phyloP scores from a whole-genome alignment of 2,329 filamentous ascomycete species.

The Paraphoma chrysanthemicola region DNA sequence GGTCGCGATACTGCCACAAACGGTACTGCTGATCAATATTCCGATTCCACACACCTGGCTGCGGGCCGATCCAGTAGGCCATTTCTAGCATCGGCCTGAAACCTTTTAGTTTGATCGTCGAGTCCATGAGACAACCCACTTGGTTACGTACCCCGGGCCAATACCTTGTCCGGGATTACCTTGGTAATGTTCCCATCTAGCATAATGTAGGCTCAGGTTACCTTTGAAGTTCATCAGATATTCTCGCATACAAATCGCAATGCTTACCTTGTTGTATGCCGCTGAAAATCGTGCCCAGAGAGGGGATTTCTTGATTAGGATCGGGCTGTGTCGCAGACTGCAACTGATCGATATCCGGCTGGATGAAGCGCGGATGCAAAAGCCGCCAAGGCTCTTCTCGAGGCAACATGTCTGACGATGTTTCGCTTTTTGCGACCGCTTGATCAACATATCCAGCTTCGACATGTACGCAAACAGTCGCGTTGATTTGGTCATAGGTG shows the following conservation, averaged over 20 bases:
- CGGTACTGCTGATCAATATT: background rate
- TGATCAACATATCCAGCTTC: too few species aligned
- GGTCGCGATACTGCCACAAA: background rate
- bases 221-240: background rate
- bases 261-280: background rate
- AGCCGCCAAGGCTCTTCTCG: background rate
- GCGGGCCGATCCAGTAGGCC: background rate
- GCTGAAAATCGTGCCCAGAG: background rate
- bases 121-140: background rate
- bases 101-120: background rate
- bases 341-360: background rate
- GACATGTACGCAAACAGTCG: too few species aligned
- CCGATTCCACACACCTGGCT: background rate
- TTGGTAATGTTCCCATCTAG: background rate
- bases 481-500: too few species aligned
- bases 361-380: background rate
- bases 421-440: background rate
- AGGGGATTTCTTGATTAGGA: background rate
- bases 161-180: background rate
- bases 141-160: background rate
- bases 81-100: background rate
- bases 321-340: background rate
- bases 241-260: background rate
- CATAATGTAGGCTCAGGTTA: background rate
- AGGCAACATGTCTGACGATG: background rate